Evolutionary conservation across 768 basidiomycete genomes (phyloP).

Genomic region (Tulasnella sp.): DNA sequence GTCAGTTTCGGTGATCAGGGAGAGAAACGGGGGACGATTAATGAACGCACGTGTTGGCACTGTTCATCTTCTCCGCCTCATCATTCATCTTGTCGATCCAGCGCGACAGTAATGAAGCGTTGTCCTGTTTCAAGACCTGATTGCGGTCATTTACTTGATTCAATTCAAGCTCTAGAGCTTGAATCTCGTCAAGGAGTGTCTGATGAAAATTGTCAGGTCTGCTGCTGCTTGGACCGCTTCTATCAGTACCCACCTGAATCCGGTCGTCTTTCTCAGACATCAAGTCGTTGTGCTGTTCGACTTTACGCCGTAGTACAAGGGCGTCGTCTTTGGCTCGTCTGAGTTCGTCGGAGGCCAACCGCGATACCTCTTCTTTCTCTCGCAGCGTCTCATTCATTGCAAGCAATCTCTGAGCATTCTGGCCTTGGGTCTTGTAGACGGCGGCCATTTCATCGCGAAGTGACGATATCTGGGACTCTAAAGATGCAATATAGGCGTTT

Average conservation of each 20-base stretch:
- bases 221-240: background rate
- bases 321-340: conserved; percentile 76
- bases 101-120: conserved; percentile 89
- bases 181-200: conserved; percentile 94
- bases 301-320: conserved; percentile 63
- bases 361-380: conserved; percentile 84
- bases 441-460: conserved; percentile 89
- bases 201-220: conserved; percentile 38
- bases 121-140: conserved; percentile 81
- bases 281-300: conserved; percentile 77
- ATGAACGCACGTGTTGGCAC: conserved; percentile 52
- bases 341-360: conserved; percentile 75
- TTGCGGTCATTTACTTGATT: conserved; percentile 86
- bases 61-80: conserved; percentile 94
- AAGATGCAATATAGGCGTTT: conserved; percentile 82
- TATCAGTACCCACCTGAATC: conserved; percentile 60
- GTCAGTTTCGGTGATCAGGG: background rate
- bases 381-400: conserved; percentile 93
- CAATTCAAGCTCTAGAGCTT: conserved; percentile 85
- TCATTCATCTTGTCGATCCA: conserved; percentile 95
- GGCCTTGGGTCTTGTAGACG: conserved; percentile 93
- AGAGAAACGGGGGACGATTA: background rate
- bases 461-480: conserved; percentile 90
- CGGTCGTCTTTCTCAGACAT: conserved; percentile 87
- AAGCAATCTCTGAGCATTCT: conserved; percentile 88